Percentiles rank a stretch among this genome's conserved stretches.
Conservation (phyloP, 768 basidiomycete genomes). For the Tylopilus cervinicoccineus region DNA sequence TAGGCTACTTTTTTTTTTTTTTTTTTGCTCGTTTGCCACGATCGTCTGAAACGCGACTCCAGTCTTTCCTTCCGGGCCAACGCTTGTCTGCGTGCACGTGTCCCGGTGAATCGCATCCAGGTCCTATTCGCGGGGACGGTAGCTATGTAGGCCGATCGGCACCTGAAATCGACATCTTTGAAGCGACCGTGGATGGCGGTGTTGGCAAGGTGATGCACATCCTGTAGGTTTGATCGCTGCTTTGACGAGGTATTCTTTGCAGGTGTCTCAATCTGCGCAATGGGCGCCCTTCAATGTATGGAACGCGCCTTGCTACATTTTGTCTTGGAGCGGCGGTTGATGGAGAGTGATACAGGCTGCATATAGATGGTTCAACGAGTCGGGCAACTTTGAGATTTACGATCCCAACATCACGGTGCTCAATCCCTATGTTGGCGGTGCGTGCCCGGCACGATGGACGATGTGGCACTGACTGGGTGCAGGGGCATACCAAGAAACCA, state of each 20-base stretch:
- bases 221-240: neutral
- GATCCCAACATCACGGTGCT: slow-evolving; percentile 34
- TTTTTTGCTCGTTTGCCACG: neutral
- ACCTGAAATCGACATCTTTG: slow-evolving; percentile 60
- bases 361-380: slow-evolving; percentile 40
- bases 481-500: slow-evolving; percentile 39
- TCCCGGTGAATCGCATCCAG: slow-evolving; percentile 53
- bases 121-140: slow-evolving; percentile 46
- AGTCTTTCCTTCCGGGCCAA: slow-evolving; percentile 54
- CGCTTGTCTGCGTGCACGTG: slow-evolving; percentile 58
- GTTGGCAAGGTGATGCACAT: slow-evolving; percentile 32
- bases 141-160: slow-evolving; percentile 49
- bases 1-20: slow-evolving; percentile 6
- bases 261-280: slow-evolving; percentile 55
- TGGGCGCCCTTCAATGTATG: slow-evolving; percentile 37
- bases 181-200: slow-evolving; percentile 37
- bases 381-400: slow-evolving; percentile 33
- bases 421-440: slow-evolving; percentile 45
- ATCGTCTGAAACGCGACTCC: slow-evolving; percentile 1
- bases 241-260: slow-evolving; percentile 11
- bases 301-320: neutral
- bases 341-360: slow-evolving; percentile 31
- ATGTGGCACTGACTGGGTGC: slow-evolving; percentile 3
- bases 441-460: neutral
- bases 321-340: neutral